Evolutionary conservation across 164 flowering plant genomes (phyloP), one percentile per base, ranked within the genome.

Genomic region (Chimonanthus salicifolius): DNA sequence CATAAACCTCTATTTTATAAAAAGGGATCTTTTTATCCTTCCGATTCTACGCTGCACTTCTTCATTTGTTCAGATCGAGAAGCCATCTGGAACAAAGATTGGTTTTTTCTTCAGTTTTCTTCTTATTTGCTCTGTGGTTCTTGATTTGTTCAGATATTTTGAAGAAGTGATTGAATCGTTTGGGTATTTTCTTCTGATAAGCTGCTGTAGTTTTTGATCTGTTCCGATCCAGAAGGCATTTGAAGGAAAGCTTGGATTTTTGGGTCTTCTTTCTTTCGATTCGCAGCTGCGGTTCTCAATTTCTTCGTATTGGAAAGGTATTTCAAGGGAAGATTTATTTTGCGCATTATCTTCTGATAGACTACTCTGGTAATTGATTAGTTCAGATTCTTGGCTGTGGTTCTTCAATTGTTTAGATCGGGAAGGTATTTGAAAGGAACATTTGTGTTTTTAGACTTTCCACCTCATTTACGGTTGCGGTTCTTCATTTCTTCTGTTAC

Each of bases 221-320:
- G 51, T 49, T 54, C 60, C 1, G 60, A 54, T 54, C 60, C 33
- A 16, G 60, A 54, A 54, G 60, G 4, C n/a, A 8, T 51, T 60
- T 60, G 71, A 68, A 43, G 65, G 71, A 68, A 71, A 75, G 66
- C 13, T 33, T 11, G 66, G 66, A 62, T 62, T 45, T 75, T 70
- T 70, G 47, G 62, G 51, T 58, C 43, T 68, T 33, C 4, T 49
- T 62, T 18, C 33, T 33, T 33, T 1, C 33, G 1, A 33, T 33
- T 33, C 33, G 33, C 33, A 33, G 33, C 33, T 33, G 33, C 33
- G 33, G 33, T 33, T 33, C 33, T 33, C 33, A 33, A 33, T 33
- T 33, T 33, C 33, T 33, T 33, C 33, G 33, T 33, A 33, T 33
- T 33, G 33, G 33, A 33, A 33, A 54, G 60, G 16, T 54, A 54